Conservation (phyloP, 129 eudicot species). For the Artemisia tridentata region DNA sequence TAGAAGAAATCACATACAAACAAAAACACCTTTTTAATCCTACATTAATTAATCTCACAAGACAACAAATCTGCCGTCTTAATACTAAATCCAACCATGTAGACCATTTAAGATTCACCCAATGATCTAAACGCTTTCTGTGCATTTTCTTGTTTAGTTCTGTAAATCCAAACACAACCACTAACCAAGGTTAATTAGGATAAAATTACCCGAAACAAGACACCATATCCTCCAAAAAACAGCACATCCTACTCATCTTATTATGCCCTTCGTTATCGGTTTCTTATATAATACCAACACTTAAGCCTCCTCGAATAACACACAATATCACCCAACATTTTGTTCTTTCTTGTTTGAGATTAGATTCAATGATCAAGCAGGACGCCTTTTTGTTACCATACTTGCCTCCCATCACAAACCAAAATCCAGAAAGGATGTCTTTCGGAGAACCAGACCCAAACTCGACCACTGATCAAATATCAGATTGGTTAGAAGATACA, state of each 20-base stretch:
- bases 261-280: slow-evolving; percentile 47
- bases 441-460: slow-evolving; percentile 52
- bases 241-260: slow-evolving; percentile 43
- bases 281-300: slow-evolving; percentile 26
- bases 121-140: slow-evolving; percentile 1
- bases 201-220: slow-evolving; percentile 19
- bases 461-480: slow-evolving; percentile 42
- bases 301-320: slow-evolving; percentile 21
- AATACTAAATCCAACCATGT: slow-evolving; percentile 22
- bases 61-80: slow-evolving; percentile 35
- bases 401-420: slow-evolving; percentile 19
- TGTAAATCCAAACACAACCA: slow-evolving; percentile 14
- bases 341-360: slow-evolving; percentile 22
- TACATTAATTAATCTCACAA: slow-evolving; percentile 15
- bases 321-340: background rate
- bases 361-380: slow-evolving; percentile 37
- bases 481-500: slow-evolving; percentile 64
- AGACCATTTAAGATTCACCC: slow-evolving; percentile 30
- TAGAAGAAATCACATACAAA: too few relatives aligned
- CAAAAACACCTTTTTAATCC: background rate
- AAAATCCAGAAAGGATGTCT: slow-evolving; percentile 35
- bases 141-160: slow-evolving; percentile 15
- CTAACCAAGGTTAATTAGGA: background rate
- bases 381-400: slow-evolving; percentile 18
- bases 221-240: slow-evolving; percentile 74